Evolutionary conservation across 78 protist species (phyloP), one percentile per base, ranked within the genome.

Genomic region (Speleostelium caveatum): DNA sequence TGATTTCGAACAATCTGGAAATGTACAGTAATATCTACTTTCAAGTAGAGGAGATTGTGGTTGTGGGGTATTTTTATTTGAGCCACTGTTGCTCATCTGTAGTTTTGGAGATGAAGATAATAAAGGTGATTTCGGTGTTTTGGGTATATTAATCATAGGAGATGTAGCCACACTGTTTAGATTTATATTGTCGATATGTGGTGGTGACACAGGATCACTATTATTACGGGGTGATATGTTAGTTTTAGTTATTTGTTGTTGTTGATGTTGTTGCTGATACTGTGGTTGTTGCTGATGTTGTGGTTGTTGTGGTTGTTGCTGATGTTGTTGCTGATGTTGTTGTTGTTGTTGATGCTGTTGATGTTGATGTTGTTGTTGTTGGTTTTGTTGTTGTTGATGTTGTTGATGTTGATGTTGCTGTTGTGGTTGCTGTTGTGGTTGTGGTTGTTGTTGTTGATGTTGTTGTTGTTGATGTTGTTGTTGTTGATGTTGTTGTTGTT

Each of bases 1-100:
- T 26, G 75, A 33, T 60, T 51, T 35, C 26, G 35, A 32, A 62
- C 94, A 88, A 2, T 59, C 86, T 59, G 19, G 73, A 36, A 24
- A 67, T 22, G 55, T 69, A 38, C 94, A 88, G 42, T 26, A 42
- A 41, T 49, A 51, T 33, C 60, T 53, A 21, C 51, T 56, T 72
- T 72, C 53, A 6, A 45, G n/a, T n/a, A n/a, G n/a, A n/a, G n/a
- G n/a, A n/a, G n/a, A n/a, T n/a, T n/a, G n/a, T n/a, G n/a, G n/a
- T n/a, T n/a, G n/a, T n/a, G n/a, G n/a, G n/a, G n/a, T n/a, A n/a
- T n/a, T n/a, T n/a, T n/a, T n/a, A n/a, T n/a, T n/a, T n/a, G n/a
- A n/a, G n/a, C n/a, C n/a, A 28, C 21, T 51, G 33, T n/a, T 41
- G 55, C 8, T 65, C 73, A 1, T 51, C 73, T n/a, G 36, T 38